A percentile compares a stretch with the other conserved stretches of the same genome.
Conservation (phyloP, 73 alveolate species). For the Tetrahymena elliotti region DNA sequence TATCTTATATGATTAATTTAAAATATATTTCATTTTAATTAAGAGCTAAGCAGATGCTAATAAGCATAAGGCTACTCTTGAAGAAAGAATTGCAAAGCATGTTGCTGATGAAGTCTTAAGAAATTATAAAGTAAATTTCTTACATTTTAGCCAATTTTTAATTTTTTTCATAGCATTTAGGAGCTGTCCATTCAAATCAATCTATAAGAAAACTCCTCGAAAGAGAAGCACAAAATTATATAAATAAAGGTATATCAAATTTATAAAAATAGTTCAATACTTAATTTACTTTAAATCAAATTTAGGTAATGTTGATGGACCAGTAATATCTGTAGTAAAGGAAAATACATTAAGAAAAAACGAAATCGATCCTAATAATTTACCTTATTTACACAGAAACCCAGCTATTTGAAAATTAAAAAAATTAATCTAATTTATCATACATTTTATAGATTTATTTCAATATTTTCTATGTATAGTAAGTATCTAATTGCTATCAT, state of each 20-base stretch:
- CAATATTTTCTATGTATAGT: neutral
- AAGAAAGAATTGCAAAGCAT: constrained; percentile 73
- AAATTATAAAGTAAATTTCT: constrained; percentile 40
- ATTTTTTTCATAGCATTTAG: constrained; percentile 3
- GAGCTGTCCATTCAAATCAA: constrained; percentile 56
- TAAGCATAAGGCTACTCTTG: constrained; percentile 54
- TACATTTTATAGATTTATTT: neutral
- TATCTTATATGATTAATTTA: neutral
- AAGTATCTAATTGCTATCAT: no score
- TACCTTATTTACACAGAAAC: constrained; percentile 83
- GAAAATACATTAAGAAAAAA: constrained; percentile 54
- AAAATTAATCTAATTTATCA: no score
- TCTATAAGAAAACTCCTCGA: constrained; percentile 69
- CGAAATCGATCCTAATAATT: constrained; percentile 62
- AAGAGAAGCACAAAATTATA: constrained; percentile 63
- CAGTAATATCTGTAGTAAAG: constrained; percentile 61
- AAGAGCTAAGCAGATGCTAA: constrained; percentile 14
- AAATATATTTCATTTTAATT: neutral
- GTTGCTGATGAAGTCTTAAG: constrained; percentile 72
- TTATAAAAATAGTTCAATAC: neutral
- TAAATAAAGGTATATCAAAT: constrained; percentile 1
- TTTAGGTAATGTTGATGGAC: constrained; percentile 51
- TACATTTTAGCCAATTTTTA: neutral
- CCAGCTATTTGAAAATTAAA: constrained; percentile 70
- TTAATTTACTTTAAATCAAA: neutral